Base-by-base conservation (phyloP, 306 rosid genomes). In the Argentina anserina region DNA sequence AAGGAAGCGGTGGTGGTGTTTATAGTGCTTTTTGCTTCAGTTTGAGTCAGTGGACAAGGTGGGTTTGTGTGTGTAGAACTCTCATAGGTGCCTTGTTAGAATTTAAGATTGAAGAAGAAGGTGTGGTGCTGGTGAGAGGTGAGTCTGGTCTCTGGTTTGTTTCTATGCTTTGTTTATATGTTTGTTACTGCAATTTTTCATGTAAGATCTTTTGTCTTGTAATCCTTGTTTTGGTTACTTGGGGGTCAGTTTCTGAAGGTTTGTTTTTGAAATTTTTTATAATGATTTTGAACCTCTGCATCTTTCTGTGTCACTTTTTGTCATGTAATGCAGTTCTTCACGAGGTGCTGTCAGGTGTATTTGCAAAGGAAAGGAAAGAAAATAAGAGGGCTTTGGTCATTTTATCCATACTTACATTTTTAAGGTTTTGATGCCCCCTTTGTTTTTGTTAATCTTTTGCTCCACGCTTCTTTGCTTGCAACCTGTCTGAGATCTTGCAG, bases 321-420 rank as follows among this genome's bases (percentile, higher is more conserved):
- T 95, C 99, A n/a, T 88, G 75, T 91, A 95, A 95, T 82, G 84
- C 91, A 84, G 84, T 87, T 88, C 83, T 84, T 91, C 99, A 95
- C 97, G 99, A 90, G 99, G 84, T 71, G 70, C 34, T 95, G 99
- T 95, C 99, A 90, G 99, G 88, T 67, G n/a, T 33, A 68, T 80
- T 90, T 33, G 40, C 59, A 50, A 71, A 62, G 72, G 40, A 65
- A 70, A 77, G 77, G 78, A 75, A 62, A 72, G 67, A 79, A 79
- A 75, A 76, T 40, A 59, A 1, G 14, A 15, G 37, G 39, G 39
- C 11, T 59, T 59, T 77, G 26, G 65, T 70, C 81, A 9, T 50
- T 87, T 88, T 82, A 82, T 73, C 88, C 80, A 25, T 61, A 62
- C 14, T 43, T 17, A 37, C 29, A n/a, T 72, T 59, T 61, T 77